Evolutionary conservation across 1,139 yeast species (phyloP).

Genomic region (Candida sp.): DNA sequence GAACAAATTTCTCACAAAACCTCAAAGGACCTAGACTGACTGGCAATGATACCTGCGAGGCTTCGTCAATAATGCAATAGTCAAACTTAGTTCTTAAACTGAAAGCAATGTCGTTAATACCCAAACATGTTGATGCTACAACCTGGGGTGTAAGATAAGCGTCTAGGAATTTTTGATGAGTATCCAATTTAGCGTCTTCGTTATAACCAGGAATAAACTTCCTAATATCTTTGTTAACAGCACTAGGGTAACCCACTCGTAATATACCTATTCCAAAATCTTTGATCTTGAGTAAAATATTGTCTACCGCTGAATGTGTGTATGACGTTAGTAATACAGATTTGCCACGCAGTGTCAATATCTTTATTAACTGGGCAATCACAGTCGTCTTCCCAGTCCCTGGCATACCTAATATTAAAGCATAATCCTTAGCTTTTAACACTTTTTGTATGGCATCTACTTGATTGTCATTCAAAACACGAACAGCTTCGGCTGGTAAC

Average conservation of each 20-base stretch:
- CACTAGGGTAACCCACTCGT: constrained; percentile 53
- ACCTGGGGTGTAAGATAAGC: constrained; percentile 59
- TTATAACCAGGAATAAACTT: constrained; percentile 47
- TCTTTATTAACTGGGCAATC: constrained; percentile 68
- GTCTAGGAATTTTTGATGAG: constrained; percentile 39
- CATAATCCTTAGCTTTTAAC: constrained; percentile 66
- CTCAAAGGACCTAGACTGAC: constrained; percentile 85
- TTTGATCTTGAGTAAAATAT: constrained; percentile 70
- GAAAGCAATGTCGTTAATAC: constrained; percentile 64
- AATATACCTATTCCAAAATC: constrained; percentile 45
- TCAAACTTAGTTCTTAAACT: constrained; percentile 63
- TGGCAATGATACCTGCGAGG: constrained; percentile 93
- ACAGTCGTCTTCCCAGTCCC: constrained; percentile 98
- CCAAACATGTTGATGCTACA: constrained; percentile 88
- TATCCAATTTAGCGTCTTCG: constrained; percentile 32
- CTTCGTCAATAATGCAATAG: constrained; percentile 94
- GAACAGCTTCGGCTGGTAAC: constrained; percentile 16
- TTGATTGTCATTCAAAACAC: constrained; percentile 60
- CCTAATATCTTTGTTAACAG: constrained; percentile 63
- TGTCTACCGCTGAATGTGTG: constrained; percentile 96
- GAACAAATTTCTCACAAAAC: constrained; percentile 70
- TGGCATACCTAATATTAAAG: constrained; percentile 93
- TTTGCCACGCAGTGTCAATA: constrained; percentile 57
- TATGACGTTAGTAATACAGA: constrained; percentile 78
- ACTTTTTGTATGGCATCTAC: constrained; percentile 62